These are phyloP conservation scores for Populus alba DNA, from an alignment of 345 rosid species.

Conservation along the genomic window DNA sequence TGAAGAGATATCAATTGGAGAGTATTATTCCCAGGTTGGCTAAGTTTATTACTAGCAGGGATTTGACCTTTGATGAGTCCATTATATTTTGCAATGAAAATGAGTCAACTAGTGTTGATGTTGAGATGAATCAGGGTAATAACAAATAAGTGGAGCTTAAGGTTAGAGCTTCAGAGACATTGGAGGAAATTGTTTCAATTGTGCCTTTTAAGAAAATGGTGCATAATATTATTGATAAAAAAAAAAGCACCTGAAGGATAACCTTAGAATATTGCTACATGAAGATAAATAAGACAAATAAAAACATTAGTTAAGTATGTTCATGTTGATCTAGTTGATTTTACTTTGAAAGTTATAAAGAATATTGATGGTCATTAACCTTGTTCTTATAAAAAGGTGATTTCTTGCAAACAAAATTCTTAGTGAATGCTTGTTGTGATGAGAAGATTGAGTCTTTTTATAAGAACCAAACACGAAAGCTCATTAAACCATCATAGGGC, in stretches of 20 bases:
- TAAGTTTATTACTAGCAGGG: not conserved
- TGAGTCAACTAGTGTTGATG: not conserved
- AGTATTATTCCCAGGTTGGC: not conserved
- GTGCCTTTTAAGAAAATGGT: not conserved
- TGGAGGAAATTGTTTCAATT: not conserved
- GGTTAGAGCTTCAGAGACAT: not conserved
- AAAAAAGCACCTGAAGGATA: no score
- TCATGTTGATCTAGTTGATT: no score
- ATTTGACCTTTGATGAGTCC: not conserved
- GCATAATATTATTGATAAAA: not conserved
- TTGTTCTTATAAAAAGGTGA: not conserved
- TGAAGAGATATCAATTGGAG: no score
- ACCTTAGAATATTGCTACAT: not conserved
- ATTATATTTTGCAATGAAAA: not conserved
- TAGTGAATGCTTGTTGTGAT: not conserved
- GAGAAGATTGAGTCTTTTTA: no score
- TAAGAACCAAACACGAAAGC: not conserved
- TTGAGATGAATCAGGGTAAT: not conserved
- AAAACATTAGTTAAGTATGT: no score
- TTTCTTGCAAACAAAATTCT: not conserved
- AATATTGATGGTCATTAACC: no score
- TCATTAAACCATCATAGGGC: no score
- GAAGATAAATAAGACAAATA: no score
- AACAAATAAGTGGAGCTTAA: not conserved
- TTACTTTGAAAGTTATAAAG: no score